A percentile compares a stretch with the other conserved stretches of the same genome.
phyloP scores from a whole-genome alignment of 1,284 basidiomycete genomes.

The Pholiota adiposa region DNA sequence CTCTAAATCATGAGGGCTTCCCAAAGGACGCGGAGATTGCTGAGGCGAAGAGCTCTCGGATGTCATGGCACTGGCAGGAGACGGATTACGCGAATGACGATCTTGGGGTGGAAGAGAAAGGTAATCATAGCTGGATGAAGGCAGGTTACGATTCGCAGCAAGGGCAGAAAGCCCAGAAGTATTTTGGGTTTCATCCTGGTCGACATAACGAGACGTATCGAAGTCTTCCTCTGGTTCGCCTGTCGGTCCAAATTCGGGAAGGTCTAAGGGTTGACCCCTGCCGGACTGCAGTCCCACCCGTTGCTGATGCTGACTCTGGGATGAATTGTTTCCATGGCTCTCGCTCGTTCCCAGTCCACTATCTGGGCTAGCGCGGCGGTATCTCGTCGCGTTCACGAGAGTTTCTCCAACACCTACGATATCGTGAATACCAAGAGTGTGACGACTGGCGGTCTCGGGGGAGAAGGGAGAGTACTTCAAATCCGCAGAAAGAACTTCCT shows the following conservation, averaged over 20 bases:
- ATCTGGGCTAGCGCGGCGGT: constrained; percentile 39
- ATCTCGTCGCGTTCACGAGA: constrained; percentile 42
- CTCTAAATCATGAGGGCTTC: constrained; percentile 65
- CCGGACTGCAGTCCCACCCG: not conserved
- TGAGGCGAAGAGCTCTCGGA: constrained; percentile 43
- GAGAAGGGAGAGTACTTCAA: constrained; percentile 58
- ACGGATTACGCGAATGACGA: constrained; percentile 20
- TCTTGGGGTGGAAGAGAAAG: constrained; percentile 19
- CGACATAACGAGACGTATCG: constrained; percentile 36
- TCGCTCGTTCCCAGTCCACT: constrained; percentile 54
- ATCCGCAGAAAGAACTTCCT: constrained; percentile 54
- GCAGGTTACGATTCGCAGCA: constrained; percentile 22
- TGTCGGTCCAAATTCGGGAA: not conserved
- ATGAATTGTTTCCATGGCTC: constrained; percentile 1
- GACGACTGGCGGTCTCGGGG: constrained; percentile 25
- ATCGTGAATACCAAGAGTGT: constrained; percentile 23
- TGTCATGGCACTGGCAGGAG: constrained; percentile 28
- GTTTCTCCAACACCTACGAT: constrained; percentile 43
- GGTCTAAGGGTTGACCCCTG: constrained; percentile 10
- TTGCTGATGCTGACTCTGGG: constrained; percentile 15
- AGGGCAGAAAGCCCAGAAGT: constrained; percentile 14
- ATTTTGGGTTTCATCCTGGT: constrained; percentile 16
- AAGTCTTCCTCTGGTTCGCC: constrained; percentile 37
- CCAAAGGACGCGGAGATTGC: constrained; percentile 51
- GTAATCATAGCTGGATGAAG: constrained; percentile 23